phyloP scores from a whole-genome alignment of 306 rosid species.

The Begonia masoniana region DNA sequence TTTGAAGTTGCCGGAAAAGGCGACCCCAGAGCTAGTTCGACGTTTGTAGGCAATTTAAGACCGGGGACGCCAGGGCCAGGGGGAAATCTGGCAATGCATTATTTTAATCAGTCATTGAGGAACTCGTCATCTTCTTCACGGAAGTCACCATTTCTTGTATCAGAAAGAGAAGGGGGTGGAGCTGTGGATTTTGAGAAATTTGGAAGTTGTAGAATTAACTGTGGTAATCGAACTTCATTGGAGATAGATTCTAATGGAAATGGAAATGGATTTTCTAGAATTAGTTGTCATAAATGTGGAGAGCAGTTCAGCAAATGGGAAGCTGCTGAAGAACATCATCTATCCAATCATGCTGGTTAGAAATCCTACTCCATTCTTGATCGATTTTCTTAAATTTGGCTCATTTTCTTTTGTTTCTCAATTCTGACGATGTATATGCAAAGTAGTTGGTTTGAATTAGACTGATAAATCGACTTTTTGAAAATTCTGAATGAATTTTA shows the following conservation, averaged over 20 bases:
- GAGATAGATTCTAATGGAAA: constrained; percentile 39
- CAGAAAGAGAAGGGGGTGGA: constrained; percentile 42
- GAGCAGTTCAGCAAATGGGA: constrained; percentile 77
- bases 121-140: constrained; percentile 48
- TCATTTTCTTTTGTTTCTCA: no score
- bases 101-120: constrained; percentile 50
- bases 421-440: no score
- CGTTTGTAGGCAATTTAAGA: constrained; percentile 59
- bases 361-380: neutral
- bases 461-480: no score
- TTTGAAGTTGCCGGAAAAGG: constrained; percentile 31
- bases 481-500: no score
- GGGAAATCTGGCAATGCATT: constrained; percentile 50
- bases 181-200: constrained; percentile 16
- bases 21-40: constrained; percentile 21
- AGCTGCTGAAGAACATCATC: constrained; percentile 83
- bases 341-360: constrained; percentile 83
- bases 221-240: constrained; percentile 40
- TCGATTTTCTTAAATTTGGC: neutral
- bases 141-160: constrained; percentile 37
- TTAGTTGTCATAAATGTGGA: constrained; percentile 82
- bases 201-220: constrained; percentile 26
- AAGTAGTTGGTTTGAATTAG: no score
- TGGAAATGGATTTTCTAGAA: constrained; percentile 22
- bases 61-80: constrained; percentile 91